phyloP scores from a whole-genome alignment of 345 rosid species.

The Syzygium jambos region DNA sequence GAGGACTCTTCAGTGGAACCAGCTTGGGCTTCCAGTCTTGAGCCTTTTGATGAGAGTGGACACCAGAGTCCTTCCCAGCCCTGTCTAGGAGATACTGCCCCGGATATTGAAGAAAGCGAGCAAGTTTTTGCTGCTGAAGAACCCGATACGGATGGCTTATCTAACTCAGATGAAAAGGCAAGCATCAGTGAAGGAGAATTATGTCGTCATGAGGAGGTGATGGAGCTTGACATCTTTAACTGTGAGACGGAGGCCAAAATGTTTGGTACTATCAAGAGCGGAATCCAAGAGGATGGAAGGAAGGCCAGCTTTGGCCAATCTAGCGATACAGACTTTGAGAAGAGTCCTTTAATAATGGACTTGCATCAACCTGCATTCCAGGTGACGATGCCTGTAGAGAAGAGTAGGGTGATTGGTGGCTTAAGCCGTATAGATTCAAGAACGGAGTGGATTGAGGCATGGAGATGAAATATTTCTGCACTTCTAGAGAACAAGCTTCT shows the following conservation, averaged over 20 bases:
- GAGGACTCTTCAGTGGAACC: conserved; percentile 47
- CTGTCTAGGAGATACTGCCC: conserved; percentile 12
- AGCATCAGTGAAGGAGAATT: conserved; percentile 19
- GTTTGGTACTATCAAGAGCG: background rate
- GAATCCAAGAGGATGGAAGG: conserved; percentile 1
- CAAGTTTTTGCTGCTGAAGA: conserved; percentile 22
- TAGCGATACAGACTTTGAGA: conserved; percentile 21
- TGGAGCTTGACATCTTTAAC: background rate
- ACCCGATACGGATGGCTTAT: conserved; percentile 19
- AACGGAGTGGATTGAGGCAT: conserved; percentile 57
- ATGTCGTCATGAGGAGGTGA: conserved; percentile 2
- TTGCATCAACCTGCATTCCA: conserved; percentile 22
- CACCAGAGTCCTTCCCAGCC: conserved; percentile 40
- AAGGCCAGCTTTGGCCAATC: conserved; percentile 27
- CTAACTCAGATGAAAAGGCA: conserved; percentile 11
- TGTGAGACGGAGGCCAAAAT: conserved; percentile 6
- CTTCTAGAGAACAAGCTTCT: background rate
- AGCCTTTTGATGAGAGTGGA: conserved; percentile 64
- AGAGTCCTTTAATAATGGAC: conserved; percentile 12
- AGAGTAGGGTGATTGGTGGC: conserved; percentile 35
- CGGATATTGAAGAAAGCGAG: conserved; percentile 32
- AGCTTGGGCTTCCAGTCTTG: conserved; percentile 22
- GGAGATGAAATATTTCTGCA: conserved; percentile 29
- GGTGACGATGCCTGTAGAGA: conserved; percentile 16
- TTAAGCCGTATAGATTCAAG: conserved; percentile 55